Base-by-base conservation (phyloP, 2,329 filamentous ascomycete genomes). In the Scytalidium lignicola region DNA sequence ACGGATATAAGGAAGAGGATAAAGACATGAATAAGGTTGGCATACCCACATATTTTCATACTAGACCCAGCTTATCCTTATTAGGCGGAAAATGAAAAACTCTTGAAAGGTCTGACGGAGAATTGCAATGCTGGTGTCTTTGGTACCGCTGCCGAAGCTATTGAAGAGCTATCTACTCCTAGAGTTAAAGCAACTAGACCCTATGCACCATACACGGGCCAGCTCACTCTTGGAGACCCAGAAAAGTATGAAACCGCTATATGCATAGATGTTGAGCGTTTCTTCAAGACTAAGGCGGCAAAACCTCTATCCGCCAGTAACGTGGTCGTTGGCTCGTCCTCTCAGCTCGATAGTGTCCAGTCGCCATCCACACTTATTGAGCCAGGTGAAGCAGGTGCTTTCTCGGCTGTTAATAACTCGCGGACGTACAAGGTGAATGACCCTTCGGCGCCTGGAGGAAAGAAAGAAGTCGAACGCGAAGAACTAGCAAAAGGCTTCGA, bases 401-500 rank as follows among this genome's bases (percentile, higher is more conserved):
- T 96, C 39, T 78, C 84, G 1, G 76, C 79, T 1, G 87, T 97
- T n/a, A 85, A 83, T 58, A 86, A 80, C 51, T 75, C 85, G n/a
- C 82, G 88, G 40, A 82, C 82, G 1, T 99, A 97, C 68, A 85
- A 86, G 60, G 79, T 97, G 51, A 80, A 85, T 32, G 88, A 96
- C 53, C 78, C 85, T 4, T 73, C 79, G 37, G 83, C 83, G 0
- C 83, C 86, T 0, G 90, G 88, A 15, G 87, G 88, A 12, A 95
- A 92, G 69, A 78, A 77, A 47, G 89, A 96, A 47, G 83, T 99
- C 21, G 82, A 87, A 22, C 82, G 83, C 50, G 90, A 95, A 13
- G 81, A 89, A 15, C 75, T 99, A 32, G 89, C 89, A n/a, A 95
- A 90, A 65, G 93, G 93, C 0, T 99, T 92, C 62, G 85, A 90